Base-by-base conservation (phyloP, 768 basidiomycete genomes). In the Clitopilus passeckerianus region DNA sequence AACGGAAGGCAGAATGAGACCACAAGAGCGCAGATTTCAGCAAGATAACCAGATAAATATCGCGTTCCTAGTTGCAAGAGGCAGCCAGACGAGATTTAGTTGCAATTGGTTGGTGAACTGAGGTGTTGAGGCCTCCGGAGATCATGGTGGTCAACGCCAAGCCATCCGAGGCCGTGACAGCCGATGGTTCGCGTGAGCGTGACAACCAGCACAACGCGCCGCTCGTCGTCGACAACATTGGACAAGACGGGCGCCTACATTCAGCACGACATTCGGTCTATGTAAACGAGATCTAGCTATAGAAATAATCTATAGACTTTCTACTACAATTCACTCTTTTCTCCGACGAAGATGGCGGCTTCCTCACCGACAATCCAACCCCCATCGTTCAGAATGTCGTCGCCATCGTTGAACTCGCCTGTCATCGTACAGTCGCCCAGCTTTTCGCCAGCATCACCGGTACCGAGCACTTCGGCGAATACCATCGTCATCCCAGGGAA, bases 401-500 rank as follows among this genome's bases (percentile, higher is more conserved):
- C 46, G 22, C 46, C 46, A 22, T 50, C 46, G 46, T 50, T 50
- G 20, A 22, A n/a, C 46, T 50, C 46, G 22, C 46, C 46, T 23
- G 18, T 50, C 3, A 18, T 50, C 46, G 20, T 23, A 12, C 46
- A 50, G 5, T 23, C 46, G 4, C 22, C 46, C n/a, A 10, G 15
- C 22, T 50, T 50, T 22, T 73, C 59, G 76, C 73, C 18, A 71
- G 68, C 57, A 80, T 86, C 34, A 86, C 84, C 34, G 79, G 79
- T 65, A 27, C 87, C 90, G 30, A 91, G 90, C 15, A 89, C 90
- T 57, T 91, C 90, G 0, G 89, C 90, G 18, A 89, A 91, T 34
- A 89, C 87, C 27, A 90, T 93, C 61, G 87, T 84, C 16, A 85
- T 85, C 8, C 87, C 89, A 7, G 91, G 91, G 30, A 90, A 87